Conservation (phyloP, 2,329 filamentous ascomycete genomes). For the Talaromyces sp. region DNA sequence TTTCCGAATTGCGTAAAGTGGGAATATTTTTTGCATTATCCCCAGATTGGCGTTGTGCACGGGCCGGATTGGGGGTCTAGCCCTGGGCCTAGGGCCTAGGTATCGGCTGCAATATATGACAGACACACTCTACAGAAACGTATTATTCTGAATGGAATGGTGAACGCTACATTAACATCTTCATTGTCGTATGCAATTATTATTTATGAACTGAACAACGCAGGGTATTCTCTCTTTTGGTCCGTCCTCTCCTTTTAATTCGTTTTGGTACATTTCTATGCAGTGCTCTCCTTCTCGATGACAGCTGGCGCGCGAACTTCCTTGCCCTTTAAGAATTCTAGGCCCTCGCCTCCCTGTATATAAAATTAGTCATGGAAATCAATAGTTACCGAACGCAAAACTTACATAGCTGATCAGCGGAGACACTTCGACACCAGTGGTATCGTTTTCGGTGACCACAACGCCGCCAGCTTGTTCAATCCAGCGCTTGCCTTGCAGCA, state of each 20-base stretch:
- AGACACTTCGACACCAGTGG: slow-evolving; percentile 77
- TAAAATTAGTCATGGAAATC: slow-evolving; percentile 12
- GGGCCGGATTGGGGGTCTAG: slow-evolving; percentile 11
- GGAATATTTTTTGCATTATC: slow-evolving; percentile 9
- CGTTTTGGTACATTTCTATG: slow-evolving; percentile 2
- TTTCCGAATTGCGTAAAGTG: slow-evolving; percentile 36
- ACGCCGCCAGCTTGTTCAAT: slow-evolving; percentile 69
- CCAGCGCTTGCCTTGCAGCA: slow-evolving; percentile 86
- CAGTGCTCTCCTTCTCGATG: slow-evolving; percentile 53
- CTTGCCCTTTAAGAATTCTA: slow-evolving; percentile 55
- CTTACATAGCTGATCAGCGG: slow-evolving; percentile 93
- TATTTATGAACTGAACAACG: not conserved
- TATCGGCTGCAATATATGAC: not conserved
- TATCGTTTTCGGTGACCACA: slow-evolving; percentile 59
- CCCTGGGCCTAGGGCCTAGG: not conserved
- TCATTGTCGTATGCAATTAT: not conserved
- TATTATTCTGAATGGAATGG: not conserved
- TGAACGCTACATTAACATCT: not conserved
- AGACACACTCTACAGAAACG: not conserved
- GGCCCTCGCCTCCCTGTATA: slow-evolving; percentile 55
- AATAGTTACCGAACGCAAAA: slow-evolving; percentile 22
- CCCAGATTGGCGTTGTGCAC: slow-evolving; percentile 17
- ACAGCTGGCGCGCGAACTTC: slow-evolving; percentile 60
- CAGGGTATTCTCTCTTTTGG: not conserved
- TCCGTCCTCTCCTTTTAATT: not conserved